phyloP scores from a whole-genome alignment of 352 stramenopile genomes.

The Blastocystis sp. region DNA sequence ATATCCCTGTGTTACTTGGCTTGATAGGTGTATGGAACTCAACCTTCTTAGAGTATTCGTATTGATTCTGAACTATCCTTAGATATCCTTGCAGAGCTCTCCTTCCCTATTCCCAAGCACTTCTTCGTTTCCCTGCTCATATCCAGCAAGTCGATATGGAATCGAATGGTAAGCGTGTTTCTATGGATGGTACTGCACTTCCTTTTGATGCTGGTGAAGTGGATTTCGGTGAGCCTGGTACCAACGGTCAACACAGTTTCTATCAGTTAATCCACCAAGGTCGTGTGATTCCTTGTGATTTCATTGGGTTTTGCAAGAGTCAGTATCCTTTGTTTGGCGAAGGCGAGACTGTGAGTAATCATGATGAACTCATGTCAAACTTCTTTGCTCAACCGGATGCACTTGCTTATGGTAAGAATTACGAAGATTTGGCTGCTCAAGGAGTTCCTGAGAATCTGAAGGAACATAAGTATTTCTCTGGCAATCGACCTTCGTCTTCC shows the following conservation, averaged over 20 bases:
- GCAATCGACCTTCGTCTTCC: conserved; percentile 92
- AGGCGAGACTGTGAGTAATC: conserved; percentile 84
- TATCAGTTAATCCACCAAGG: conserved; percentile 99
- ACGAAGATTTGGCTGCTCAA: conserved; percentile 87
- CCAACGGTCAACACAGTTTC: conserved; percentile 95
- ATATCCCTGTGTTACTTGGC: conserved; percentile 93
- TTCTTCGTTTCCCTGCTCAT: conserved; percentile 90
- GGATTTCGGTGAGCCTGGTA: conserved; percentile 94
- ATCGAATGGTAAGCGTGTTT: conserved; percentile 95
- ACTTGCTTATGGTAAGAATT: conserved; percentile 89
- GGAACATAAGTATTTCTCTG: conserved; percentile 90
- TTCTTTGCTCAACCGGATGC: conserved; percentile 98
- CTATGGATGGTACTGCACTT: conserved; percentile 85
- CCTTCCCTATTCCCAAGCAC: conserved; percentile 83
- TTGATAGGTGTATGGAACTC: conserved; percentile 96
- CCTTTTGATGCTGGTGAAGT: conserved; percentile 89
- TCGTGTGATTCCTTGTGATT: conserved; percentile 91
- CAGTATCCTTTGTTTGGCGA: conserved; percentile 81
- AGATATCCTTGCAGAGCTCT: conserved; percentile 76
- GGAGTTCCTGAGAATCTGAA: conserved; percentile 85
- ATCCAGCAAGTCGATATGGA: conserved; percentile 99
- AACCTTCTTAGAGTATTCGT: conserved; percentile 90
- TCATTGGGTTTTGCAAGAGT: conserved; percentile 94
- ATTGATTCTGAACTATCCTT: conserved; percentile 75
- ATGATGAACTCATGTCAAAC: conserved; percentile 99